Percentiles rank a stretch among this genome's conserved stretches.
Conservation (phyloP, 2,329 filamentous ascomycete genomes). For the Macrophomina pseudophaseolina region DNA sequence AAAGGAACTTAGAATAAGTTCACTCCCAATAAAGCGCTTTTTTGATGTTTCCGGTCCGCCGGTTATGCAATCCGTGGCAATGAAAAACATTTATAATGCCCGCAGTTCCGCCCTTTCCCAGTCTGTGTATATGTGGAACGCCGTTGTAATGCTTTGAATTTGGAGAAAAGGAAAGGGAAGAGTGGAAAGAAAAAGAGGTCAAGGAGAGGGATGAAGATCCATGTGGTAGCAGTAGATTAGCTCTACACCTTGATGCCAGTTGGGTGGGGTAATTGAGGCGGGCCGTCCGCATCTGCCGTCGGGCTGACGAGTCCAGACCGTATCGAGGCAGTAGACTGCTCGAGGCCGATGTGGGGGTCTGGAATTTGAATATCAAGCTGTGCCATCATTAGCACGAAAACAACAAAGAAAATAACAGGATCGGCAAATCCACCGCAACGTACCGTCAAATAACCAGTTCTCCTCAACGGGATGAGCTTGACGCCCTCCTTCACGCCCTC, state of each 20-base stretch:
- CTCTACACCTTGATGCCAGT: conserved; percentile 1
- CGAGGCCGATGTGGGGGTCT: conserved; percentile 69
- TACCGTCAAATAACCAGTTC: conserved; percentile 87
- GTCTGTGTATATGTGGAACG: conserved; percentile 14
- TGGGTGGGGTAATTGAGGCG: conserved; percentile 8
- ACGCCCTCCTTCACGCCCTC: conserved; percentile 66
- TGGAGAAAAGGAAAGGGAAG: not conserved
- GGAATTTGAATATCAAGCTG: conserved; percentile 82
- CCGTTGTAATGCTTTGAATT: conserved; percentile 14
- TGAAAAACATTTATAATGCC: not conserved
- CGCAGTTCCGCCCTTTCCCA: conserved; percentile 1
- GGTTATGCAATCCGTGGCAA: conserved; percentile 9
- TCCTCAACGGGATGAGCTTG: conserved; percentile 76
- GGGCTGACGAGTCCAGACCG: not conserved
- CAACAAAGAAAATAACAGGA: not conserved
- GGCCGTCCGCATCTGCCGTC: not conserved
- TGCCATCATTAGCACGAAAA: conserved; percentile 20
- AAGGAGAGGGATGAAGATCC: not conserved
- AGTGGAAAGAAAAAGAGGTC: not conserved
- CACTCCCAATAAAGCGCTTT: not conserved
- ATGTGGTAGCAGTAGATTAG: not conserved
- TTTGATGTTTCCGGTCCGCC: not conserved
- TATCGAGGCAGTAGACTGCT: conserved; percentile 28
- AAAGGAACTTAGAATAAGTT: not conserved
- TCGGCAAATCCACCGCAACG: conserved; percentile 38